phyloP scores from a whole-genome alignment of 164 flowering plant species.

The Warburgia ugandensis region DNA sequence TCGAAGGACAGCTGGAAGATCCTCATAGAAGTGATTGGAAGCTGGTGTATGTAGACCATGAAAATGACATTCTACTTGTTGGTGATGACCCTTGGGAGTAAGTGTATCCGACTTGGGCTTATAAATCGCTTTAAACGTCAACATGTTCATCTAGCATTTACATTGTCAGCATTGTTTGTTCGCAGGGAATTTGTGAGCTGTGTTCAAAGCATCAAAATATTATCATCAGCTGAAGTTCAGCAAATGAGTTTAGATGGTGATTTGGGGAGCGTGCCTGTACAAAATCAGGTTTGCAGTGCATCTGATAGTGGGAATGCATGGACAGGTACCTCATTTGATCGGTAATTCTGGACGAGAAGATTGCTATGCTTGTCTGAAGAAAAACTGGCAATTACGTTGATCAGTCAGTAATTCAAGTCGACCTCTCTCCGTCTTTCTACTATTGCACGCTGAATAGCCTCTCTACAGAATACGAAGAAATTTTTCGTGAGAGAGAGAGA shows the following conservation, averaged over 20 bases:
- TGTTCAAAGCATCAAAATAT: constrained; percentile 87
- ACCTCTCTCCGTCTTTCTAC: too few species aligned
- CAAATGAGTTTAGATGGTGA: constrained; percentile 89
- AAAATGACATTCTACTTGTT: constrained; percentile 81
- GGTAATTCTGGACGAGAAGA: too few species aligned
- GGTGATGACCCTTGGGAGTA: constrained; percentile 99
- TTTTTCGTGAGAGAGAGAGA: too few species aligned
- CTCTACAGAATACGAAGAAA: too few species aligned
- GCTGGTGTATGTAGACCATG: constrained; percentile 84
- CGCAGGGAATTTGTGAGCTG: constrained; percentile 86
- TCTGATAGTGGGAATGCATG: constrained; percentile 72
- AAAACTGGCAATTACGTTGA: too few species aligned
- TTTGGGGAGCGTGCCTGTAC: constrained; percentile 37
- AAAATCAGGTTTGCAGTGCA: constrained; percentile 80
- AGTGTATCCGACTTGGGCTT: too few species aligned
- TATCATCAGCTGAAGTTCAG: constrained; percentile 80
- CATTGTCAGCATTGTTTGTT: background rate
- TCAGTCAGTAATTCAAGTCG: too few species aligned
- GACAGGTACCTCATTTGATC: constrained; percentile 62
- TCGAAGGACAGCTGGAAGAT: constrained; percentile 92
- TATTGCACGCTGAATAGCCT: too few species aligned
- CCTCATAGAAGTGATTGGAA: constrained; percentile 81
- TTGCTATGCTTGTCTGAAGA: too few species aligned
- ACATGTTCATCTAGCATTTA: too few species aligned
- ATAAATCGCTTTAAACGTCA: too few species aligned